Evolutionary conservation across 768 basidiomycete genomes (phyloP).

Genomic region (Epithele typhae): DNA sequence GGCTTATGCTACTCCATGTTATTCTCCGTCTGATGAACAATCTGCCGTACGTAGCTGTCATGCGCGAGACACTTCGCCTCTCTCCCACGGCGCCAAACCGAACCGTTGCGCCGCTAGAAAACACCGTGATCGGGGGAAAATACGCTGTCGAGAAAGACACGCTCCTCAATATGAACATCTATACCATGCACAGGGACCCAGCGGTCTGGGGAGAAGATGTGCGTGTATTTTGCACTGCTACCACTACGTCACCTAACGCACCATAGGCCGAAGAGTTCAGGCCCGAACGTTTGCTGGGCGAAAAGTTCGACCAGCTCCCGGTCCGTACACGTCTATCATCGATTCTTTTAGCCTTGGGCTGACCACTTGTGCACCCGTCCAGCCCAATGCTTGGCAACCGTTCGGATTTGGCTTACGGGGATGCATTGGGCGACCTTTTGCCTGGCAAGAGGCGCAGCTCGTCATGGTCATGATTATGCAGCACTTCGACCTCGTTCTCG

Average conservation of each 20-base stretch:
- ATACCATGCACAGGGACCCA: constrained; percentile 35
- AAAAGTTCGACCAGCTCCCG: constrained; percentile 43
- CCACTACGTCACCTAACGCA: too few species aligned
- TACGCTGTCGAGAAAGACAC: constrained; percentile 34
- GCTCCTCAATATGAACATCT: constrained; percentile 27
- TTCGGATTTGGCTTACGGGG: constrained; percentile 25
- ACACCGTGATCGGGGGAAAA: constrained; percentile 33
- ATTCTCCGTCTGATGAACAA: too few species aligned
- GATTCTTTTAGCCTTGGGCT: neutral
- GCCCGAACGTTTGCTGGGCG: constrained; percentile 46
- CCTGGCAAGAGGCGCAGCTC: constrained; percentile 43
- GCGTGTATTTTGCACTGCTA: too few species aligned
- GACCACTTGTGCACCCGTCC: neutral
- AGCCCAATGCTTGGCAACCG: constrained; percentile 42
- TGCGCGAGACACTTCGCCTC: constrained; percentile 35
- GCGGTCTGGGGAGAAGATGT: constrained; percentile 46
- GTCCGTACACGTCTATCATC: constrained; percentile 12
- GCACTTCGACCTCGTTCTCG: constrained; percentile 40
- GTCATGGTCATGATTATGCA: constrained; percentile 40
- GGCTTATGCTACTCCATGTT: neutral
- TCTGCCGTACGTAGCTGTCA: constrained; percentile 26
- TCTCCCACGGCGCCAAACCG: constrained; percentile 35
- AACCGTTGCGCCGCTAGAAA: constrained; percentile 30
- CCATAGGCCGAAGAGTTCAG: constrained; percentile 33
- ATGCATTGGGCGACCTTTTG: constrained; percentile 36